phyloP scores from a whole-genome alignment of 371 early-diverging fungal genomes.

The Mortierella sp. region DNA sequence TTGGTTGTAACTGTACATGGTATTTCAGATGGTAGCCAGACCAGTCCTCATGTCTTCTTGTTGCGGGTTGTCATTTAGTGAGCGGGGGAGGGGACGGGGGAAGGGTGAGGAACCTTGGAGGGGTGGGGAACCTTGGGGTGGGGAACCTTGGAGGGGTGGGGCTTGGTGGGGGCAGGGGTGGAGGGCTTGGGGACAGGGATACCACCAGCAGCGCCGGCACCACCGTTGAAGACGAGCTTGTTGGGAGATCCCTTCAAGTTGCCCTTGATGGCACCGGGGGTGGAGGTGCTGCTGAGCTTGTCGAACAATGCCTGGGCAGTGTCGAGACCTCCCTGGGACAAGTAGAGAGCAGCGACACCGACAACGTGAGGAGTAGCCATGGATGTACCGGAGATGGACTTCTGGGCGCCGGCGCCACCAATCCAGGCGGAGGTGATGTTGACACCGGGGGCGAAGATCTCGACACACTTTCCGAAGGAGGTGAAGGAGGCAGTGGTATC shows the following conservation, averaged over 20 bases:
- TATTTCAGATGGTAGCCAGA: too few relatives aligned
- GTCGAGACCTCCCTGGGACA: slow-evolving; percentile 11
- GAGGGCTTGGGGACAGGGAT: neutral
- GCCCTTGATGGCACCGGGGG: slow-evolving; percentile 18
- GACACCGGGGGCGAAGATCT: slow-evolving; percentile 56
- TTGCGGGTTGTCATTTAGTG: too few relatives aligned
- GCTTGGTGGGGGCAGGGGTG: neutral
- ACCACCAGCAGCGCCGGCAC: neutral
- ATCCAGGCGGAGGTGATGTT: slow-evolving; percentile 53
- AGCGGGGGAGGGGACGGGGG: neutral
- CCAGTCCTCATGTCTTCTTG: too few relatives aligned
- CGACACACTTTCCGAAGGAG: slow-evolving; percentile 56
- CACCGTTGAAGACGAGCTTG: slow-evolving; percentile 26
- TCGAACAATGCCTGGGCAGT: slow-evolving; percentile 35
- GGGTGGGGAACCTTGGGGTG: too few relatives aligned
- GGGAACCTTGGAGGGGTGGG: neutral
- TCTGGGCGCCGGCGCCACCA: slow-evolving; percentile 20
- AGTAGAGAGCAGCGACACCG: slow-evolving; percentile 72
- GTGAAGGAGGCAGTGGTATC: slow-evolving; percentile 80
- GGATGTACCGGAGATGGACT: slow-evolving; percentile 60
- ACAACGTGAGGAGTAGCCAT: slow-evolving; percentile 89
- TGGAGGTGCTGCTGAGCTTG: slow-evolving; percentile 19
- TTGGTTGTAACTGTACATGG: too few relatives aligned
- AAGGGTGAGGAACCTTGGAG: neutral
- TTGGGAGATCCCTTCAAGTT: slow-evolving; percentile 38